These are phyloP conservation scores for Penicillium vulpinum DNA, from an alignment of 2,329 filamentous ascomycete species.

Conservation along the genomic window DNA sequence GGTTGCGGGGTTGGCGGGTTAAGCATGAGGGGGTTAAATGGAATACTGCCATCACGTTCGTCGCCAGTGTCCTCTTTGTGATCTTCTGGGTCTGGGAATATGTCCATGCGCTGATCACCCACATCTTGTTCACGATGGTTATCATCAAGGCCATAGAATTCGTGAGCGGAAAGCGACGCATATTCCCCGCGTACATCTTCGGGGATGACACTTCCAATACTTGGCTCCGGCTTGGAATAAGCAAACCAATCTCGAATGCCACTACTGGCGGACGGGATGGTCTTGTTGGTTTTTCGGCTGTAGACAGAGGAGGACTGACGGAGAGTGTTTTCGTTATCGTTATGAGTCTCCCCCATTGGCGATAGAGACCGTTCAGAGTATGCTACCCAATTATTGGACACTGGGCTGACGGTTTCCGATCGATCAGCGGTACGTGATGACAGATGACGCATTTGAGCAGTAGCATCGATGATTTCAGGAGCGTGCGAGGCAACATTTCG, in stretches of 20 bases:
- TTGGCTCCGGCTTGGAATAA: conserved; percentile 31
- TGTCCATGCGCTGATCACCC: conserved; percentile 38
- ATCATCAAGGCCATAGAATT: conserved; percentile 37
- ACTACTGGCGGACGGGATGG: conserved; percentile 25
- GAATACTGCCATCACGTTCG: conserved; percentile 19
- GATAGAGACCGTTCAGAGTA: conserved; percentile 39
- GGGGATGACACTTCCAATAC: conserved; percentile 31
- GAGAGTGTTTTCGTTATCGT: conserved; percentile 23
- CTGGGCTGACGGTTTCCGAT: conserved; percentile 37
- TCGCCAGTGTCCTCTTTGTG: conserved; percentile 29
- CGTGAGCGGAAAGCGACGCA: conserved; percentile 36
- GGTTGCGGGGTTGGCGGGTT: conserved; percentile 49
- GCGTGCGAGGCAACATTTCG: conserved; percentile 30
- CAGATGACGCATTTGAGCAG: conserved; percentile 31
- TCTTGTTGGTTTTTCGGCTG: conserved; percentile 29
- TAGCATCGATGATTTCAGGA: conserved; percentile 34
- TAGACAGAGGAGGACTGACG: conserved; percentile 39
- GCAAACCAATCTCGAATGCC: conserved; percentile 39
- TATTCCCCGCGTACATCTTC: conserved; percentile 41
- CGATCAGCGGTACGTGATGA: conserved; percentile 31
- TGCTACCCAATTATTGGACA: conserved; percentile 45
- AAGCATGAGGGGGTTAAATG: conserved; percentile 47
- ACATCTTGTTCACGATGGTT: conserved; percentile 36
- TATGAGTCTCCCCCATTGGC: conserved; percentile 24
- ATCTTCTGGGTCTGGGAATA: conserved; percentile 35